These are phyloP conservation scores for Russula foetens DNA, from an alignment of 768 basidiomycete genomes.

Conservation along the genomic window DNA sequence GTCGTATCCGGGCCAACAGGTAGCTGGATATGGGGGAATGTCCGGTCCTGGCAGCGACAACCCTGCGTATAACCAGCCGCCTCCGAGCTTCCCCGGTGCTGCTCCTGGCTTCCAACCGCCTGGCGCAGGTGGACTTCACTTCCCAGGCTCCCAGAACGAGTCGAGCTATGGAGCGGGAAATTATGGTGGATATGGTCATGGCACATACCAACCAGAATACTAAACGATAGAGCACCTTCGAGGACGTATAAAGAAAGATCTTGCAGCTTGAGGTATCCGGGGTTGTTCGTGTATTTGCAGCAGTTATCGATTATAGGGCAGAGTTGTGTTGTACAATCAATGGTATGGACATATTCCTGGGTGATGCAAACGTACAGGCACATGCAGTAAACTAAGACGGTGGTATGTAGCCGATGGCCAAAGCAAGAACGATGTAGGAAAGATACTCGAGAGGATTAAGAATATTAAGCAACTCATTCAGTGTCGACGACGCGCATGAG, in stretches of 20 bases:
- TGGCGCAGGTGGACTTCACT: not conserved
- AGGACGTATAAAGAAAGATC: not conserved
- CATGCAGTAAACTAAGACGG: not conserved
- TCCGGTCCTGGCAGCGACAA: not conserved
- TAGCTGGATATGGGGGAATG: not conserved
- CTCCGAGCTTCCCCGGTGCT: not conserved
- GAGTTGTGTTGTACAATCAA: not conserved
- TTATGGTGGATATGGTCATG: constrained; percentile 4
- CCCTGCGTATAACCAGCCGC: constrained; percentile 12
- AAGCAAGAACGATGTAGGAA: not conserved
- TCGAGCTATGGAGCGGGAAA: constrained; percentile 7
- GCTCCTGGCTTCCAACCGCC: not conserved
- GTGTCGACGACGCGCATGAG: constrained; percentile 65
- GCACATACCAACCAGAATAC: constrained; percentile 6
- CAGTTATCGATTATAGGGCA: not conserved
- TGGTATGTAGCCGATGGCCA: not conserved
- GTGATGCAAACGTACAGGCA: not conserved
- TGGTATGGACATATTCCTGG: not conserved
- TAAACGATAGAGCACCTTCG: not conserved
- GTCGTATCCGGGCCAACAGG: constrained; percentile 15
- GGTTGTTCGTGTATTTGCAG: not conserved
- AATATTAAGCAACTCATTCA: constrained; percentile 11
- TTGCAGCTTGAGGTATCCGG: not conserved
- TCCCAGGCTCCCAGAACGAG: constrained; percentile 16
- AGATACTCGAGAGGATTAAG: not conserved